Conservation (phyloP, 345 rosid species). For the Lumnitzera racemosa region DNA sequence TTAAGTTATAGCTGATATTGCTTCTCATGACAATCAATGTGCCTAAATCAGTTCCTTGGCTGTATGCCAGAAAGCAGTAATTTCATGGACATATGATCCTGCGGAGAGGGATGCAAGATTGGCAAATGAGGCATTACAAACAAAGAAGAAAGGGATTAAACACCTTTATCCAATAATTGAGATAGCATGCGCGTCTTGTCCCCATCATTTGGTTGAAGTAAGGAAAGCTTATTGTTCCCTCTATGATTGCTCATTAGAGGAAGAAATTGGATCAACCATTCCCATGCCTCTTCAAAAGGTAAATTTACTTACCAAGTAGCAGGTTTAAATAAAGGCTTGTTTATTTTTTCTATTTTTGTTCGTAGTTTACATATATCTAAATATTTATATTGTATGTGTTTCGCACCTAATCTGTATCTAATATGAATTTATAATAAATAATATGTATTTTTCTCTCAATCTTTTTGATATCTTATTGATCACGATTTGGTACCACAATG, state of each 20-base stretch:
- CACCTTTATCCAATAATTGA: constrained; percentile 54
- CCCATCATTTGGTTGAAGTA: constrained; percentile 60
- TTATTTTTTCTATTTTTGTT: too few relatives aligned
- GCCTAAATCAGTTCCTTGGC: background rate
- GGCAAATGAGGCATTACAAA: constrained; percentile 46
- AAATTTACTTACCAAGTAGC: background rate
- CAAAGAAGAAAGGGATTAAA: constrained; percentile 30
- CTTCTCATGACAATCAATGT: background rate
- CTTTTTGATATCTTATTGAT: too few relatives aligned
- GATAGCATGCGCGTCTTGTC: constrained; percentile 73
- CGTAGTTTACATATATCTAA: too few relatives aligned
- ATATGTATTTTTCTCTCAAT: too few relatives aligned
- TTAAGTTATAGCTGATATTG: background rate
- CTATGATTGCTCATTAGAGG: constrained; percentile 64
- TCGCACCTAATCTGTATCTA: too few relatives aligned
- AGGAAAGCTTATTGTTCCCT: constrained; percentile 71
- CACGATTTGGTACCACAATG: too few relatives aligned
- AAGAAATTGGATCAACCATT: constrained; percentile 44
- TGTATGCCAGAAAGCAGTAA: constrained; percentile 57
- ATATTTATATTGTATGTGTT: too few relatives aligned
- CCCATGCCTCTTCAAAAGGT: constrained; percentile 64
- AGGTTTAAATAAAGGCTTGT: too few relatives aligned
- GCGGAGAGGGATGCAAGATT: constrained; percentile 80
- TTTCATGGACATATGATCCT: constrained; percentile 66
- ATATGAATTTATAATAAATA: too few relatives aligned